phyloP scores from a whole-genome alignment of 768 basidiomycete species.

The Suillus sp. region DNA sequence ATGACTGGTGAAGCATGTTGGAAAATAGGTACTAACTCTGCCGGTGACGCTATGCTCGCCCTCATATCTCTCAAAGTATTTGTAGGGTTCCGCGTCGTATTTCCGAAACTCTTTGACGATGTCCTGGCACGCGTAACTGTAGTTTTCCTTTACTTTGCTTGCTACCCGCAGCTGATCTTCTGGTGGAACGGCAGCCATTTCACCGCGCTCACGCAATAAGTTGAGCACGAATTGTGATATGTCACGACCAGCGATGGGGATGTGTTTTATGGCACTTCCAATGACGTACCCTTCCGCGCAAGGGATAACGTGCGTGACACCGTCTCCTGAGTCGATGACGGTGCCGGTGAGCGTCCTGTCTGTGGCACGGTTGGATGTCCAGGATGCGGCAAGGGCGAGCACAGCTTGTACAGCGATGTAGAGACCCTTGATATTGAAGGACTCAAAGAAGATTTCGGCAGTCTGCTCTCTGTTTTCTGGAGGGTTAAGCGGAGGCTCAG shows the following conservation, averaged over 20 bases:
- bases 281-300: conserved; percentile 98
- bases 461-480: conserved; percentile 99
- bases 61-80: conserved; percentile 91
- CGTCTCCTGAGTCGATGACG: conserved; percentile 98
- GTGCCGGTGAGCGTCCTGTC: conserved; percentile 95
- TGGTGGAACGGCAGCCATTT: conserved; percentile 86
- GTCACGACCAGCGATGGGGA: conserved; percentile 97
- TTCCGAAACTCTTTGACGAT: conserved; percentile 99
- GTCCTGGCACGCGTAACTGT: conserved; percentile 98
- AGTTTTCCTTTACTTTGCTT: conserved; percentile 95
- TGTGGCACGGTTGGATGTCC: conserved; percentile 87
- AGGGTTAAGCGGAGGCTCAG: conserved; percentile 97
- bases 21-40: conserved; percentile 53
- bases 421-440: conserved; percentile 97
- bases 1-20: neutral
- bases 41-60: conserved; percentile 94
- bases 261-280: conserved; percentile 97
- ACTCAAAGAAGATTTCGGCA: conserved; percentile 99
- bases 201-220: conserved; percentile 92
- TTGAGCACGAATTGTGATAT: conserved; percentile 97
- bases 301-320: conserved; percentile 98
- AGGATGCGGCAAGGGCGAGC: conserved; percentile 95
- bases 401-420: conserved; percentile 99
- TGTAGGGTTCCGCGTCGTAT: conserved; percentile 94
- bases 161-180: conserved; percentile 94